These are phyloP conservation scores for Tricholoma terreum DNA, from an alignment of 768 basidiomycete genomes.

Conservation along the genomic window DNA sequence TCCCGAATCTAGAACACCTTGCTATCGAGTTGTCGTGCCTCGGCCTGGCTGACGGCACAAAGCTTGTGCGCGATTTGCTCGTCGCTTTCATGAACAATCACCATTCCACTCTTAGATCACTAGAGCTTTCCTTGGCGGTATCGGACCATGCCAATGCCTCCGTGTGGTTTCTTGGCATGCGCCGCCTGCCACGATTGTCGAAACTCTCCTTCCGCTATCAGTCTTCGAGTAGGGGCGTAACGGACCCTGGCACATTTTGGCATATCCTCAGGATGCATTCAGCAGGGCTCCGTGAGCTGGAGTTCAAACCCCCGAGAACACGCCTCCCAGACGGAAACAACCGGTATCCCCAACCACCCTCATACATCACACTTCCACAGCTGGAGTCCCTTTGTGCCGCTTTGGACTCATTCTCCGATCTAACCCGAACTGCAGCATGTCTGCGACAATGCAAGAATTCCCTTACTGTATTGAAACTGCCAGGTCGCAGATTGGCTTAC, in stretches of 20 bases:
- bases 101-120: not conserved
- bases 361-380: not conserved
- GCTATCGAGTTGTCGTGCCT: not conserved
- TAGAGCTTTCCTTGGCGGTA: not conserved
- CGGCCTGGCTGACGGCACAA: not conserved
- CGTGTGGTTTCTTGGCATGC: not conserved
- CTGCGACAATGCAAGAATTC: not conserved
- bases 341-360: not conserved
- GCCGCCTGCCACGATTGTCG: not conserved
- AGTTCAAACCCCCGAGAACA: not conserved
- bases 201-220: not conserved
- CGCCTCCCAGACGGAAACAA: too few relatives aligned
- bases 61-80: not conserved
- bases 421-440: not conserved
- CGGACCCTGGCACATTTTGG: too few relatives aligned
- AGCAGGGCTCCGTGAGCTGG: not conserved
- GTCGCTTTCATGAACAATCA: constrained; percentile 1
- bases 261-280: not conserved
- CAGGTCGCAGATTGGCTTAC: not conserved
- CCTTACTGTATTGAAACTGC: not conserved
- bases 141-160: not conserved
- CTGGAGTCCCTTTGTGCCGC: not conserved
- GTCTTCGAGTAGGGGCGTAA: too few relatives aligned
- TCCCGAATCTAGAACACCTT: not conserved
- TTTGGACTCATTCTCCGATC: not conserved